A percentile compares a stretch with the other conserved stretches of the same genome.
Evolutionary conservation across 306 rosid species (phyloP).

Genomic region (Acacia acuminata): DNA sequence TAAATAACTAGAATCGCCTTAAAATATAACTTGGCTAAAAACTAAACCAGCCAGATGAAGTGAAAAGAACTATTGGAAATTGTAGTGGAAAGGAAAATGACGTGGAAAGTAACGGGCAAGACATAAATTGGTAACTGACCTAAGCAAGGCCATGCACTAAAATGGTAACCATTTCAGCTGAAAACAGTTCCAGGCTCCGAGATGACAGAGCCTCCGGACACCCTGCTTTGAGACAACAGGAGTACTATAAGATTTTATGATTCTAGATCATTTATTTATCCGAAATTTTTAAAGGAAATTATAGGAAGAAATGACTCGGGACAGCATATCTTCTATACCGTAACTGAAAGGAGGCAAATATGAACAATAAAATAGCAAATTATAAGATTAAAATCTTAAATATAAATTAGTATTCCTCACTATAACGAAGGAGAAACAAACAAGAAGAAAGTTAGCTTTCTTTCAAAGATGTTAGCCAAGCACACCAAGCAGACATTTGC

Average conservation of each 20-base stretch:
- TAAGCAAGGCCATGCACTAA: constrained; percentile 84
- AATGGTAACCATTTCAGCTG: constrained; percentile 93
- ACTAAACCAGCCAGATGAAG: constrained; percentile 45
- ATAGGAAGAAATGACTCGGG: constrained; percentile 59
- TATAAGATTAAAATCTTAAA: constrained; percentile 19
- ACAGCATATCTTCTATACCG: constrained; percentile 55
- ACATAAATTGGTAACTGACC: constrained; percentile 85
- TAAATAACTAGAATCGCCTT: constrained; percentile 31
- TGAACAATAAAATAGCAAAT: constrained; percentile 10
- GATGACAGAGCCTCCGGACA: constrained; percentile 93
- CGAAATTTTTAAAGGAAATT: constrained; percentile 64
- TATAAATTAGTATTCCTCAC: not conserved
- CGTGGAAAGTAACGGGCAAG: constrained; percentile 68
- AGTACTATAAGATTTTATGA: constrained; percentile 72
- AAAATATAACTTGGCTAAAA: constrained; percentile 48
- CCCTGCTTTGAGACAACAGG: constrained; percentile 97
- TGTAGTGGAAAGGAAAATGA: constrained; percentile 66
- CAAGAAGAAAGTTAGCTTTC: not conserved
- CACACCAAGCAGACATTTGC: constrained; percentile 4
- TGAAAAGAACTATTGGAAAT: constrained; percentile 43
- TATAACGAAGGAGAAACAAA: not conserved
- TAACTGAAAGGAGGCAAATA: constrained; percentile 43
- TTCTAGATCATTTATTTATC: constrained; percentile 53
- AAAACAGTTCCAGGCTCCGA: constrained; percentile 89
- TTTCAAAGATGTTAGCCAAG: not conserved